Conservation (phyloP, 106 monocot genomes). For the Phalaenopsis equestris region DNA sequence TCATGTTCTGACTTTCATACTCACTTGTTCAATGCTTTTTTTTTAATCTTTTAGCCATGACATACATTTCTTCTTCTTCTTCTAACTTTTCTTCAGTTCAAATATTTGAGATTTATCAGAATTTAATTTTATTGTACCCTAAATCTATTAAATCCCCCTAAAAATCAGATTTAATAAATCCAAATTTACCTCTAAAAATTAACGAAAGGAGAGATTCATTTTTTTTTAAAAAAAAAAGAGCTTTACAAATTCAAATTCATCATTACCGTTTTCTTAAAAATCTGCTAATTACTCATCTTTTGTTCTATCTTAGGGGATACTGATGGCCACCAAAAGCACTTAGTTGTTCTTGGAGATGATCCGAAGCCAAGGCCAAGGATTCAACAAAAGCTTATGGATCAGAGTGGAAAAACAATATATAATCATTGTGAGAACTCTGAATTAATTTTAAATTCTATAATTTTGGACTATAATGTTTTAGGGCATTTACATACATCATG, state of each 20-base stretch:
- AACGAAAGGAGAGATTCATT: too few relatives aligned
- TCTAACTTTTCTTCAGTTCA: background rate
- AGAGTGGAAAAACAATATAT: slow-evolving; percentile 29
- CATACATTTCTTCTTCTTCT: background rate
- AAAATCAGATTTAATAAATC: too few relatives aligned
- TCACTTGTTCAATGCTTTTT: background rate
- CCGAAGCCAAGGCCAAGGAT: slow-evolving; percentile 40
- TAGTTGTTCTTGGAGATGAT: slow-evolving; percentile 81
- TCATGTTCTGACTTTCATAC: background rate
- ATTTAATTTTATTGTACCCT: too few relatives aligned
- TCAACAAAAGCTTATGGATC: background rate
- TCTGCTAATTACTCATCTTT: background rate
- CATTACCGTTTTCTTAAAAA: background rate
- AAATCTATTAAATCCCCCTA: too few relatives aligned
- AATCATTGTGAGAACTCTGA: slow-evolving; percentile 60
- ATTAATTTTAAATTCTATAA: background rate
- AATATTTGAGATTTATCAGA: too few relatives aligned
- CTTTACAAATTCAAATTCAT: background rate
- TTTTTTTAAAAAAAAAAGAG: too few relatives aligned
- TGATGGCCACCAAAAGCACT: slow-evolving; percentile 15
- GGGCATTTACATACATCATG: background rate
- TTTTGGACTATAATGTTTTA: background rate
- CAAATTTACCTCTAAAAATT: too few relatives aligned
- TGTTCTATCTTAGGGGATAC: slow-evolving; percentile 24
- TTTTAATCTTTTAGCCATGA: background rate